These are phyloP conservation scores for Zoysia pacifica DNA, from an alignment of 176 grass and related monocot species.

Conservation along the genomic window DNA sequence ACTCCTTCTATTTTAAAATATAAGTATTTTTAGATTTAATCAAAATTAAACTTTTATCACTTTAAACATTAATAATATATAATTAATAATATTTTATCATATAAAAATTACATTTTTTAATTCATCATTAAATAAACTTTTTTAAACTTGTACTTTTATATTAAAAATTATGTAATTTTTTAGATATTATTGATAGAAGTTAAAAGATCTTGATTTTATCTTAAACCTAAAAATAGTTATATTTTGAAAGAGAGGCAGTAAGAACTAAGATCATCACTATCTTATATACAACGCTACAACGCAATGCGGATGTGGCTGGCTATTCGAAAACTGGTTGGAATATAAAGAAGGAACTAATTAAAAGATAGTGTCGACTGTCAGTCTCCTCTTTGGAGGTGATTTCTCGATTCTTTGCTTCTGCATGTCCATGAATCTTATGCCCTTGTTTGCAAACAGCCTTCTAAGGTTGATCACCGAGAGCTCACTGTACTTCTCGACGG, in stretches of 20 bases:
- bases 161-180: no score
- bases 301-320: not conserved
- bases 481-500: constrained; percentile 67
- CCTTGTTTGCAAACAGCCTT: constrained; percentile 80
- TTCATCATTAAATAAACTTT: no score
- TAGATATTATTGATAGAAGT: no score
- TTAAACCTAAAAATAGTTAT: no score
- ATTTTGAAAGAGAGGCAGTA: no score
- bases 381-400: constrained; percentile 68
- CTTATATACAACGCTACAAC: constrained; percentile 27
- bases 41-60: no score
- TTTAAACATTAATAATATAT: no score
- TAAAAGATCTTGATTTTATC: no score
- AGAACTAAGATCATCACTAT: constrained; percentile 24
- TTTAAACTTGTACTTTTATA: no score
- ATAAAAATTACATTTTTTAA: no score
- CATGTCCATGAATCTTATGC: constrained; percentile 86
- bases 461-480: constrained; percentile 95
- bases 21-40: no score
- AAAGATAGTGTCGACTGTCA: constrained; percentile 72
- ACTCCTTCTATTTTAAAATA: not conserved
- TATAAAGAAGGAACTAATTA: constrained; percentile 10
- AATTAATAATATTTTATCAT: no score
- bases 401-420: constrained; percentile 92
- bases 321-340: not conserved